A percentile compares a stretch with the other conserved stretches of the same genome.
phyloP scores from a whole-genome alignment of 306 rosid species.

The Medicago ruthenica region DNA sequence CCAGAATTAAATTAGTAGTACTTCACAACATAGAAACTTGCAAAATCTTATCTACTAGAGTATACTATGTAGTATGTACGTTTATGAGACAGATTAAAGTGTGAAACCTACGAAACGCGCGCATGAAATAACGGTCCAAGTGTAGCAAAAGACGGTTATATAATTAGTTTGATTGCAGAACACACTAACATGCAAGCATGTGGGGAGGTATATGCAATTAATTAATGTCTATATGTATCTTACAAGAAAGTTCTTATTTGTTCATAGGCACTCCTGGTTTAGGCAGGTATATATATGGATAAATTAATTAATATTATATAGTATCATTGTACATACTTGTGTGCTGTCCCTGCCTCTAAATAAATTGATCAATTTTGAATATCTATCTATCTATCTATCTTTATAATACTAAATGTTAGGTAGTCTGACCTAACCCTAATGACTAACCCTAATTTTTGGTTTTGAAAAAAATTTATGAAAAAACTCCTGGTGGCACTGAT shows the following conservation, averaged over 20 bases:
- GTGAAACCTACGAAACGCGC: neutral
- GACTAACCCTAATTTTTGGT: no score
- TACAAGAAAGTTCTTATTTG: conserved; percentile 2
- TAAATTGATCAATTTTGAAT: neutral
- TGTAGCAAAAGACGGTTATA: neutral
- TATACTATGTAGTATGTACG: no score
- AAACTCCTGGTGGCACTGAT: no score
- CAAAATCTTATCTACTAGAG: neutral
- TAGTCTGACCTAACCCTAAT: no score
- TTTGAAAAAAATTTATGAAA: no score
- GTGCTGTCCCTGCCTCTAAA: conserved; percentile 15
- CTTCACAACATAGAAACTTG: neutral
- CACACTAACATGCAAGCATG: conserved; percentile 46
- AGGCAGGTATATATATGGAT: neutral
- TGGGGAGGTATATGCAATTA: conserved; percentile 16
- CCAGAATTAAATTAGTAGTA: no score
- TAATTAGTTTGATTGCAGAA: conserved; percentile 28
- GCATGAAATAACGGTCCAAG: conserved; percentile 8
- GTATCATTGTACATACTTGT: neutral
- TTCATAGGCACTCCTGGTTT: neutral
- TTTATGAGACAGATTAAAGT: no score
- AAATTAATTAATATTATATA: neutral
- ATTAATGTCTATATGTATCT: conserved; percentile 1
- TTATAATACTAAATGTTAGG: no score
- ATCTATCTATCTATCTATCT: no score